A percentile compares a stretch with the other conserved stretches of the same genome.
phyloP scores from a whole-genome alignment of 2,329 filamentous ascomycete genomes.

The Epichloe baconii region DNA sequence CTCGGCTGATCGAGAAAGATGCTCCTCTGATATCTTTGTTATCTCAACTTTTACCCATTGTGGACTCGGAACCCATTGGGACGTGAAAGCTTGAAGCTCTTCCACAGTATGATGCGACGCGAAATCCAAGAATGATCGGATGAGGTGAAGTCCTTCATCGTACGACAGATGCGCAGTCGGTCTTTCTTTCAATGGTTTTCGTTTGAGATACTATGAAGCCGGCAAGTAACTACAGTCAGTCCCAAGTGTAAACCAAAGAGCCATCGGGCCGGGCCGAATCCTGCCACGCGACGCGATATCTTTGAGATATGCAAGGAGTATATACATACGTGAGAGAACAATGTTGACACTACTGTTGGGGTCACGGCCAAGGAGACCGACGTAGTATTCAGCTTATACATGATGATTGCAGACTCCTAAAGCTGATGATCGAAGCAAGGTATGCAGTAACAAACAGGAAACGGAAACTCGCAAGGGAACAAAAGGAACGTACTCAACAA shows the following conservation, averaged over 20 bases:
- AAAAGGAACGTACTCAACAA: background rate
- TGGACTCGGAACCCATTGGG: conserved; percentile 82
- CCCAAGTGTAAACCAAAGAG: background rate
- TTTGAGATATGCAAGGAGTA: background rate
- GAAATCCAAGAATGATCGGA: conserved; percentile 74
- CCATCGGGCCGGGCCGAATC: background rate
- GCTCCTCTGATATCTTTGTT: conserved; percentile 49
- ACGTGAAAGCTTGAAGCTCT: conserved; percentile 81
- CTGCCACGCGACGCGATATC: background rate
- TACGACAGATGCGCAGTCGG: conserved; percentile 88
- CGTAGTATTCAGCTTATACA: conserved; percentile 58
- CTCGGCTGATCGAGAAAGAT: conserved; percentile 52
- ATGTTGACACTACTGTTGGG: conserved; percentile 75
- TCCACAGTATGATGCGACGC: conserved; percentile 85
- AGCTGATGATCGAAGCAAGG: background rate
- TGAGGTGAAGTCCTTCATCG: conserved; percentile 78
- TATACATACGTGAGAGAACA: conserved; percentile 64
- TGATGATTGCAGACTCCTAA: conserved; percentile 11
- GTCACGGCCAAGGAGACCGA: conserved; percentile 74
- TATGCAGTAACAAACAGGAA: background rate
- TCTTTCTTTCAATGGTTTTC: conserved; percentile 59
- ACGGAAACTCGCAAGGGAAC: background rate
- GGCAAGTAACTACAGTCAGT: background rate
- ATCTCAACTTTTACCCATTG: conserved; percentile 74
- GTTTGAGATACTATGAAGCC: conserved; percentile 60